Evolutionary conservation across 352 stramenopile species (phyloP), one percentile per base, ranked within the genome.

Genomic region (Peronospora belbahrii): DNA sequence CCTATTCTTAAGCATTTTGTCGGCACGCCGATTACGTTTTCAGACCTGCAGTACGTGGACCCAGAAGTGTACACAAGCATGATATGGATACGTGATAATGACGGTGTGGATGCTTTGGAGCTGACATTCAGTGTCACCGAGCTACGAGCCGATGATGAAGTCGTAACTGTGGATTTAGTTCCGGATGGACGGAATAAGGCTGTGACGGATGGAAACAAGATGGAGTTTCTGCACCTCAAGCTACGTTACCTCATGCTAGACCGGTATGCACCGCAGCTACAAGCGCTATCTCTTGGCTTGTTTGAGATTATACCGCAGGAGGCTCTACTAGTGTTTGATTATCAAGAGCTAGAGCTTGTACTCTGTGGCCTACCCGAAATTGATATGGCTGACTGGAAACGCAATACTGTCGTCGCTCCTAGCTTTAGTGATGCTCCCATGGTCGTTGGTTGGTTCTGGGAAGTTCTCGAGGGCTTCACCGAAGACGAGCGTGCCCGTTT

Each of bases 231-330:
- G 7, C 74, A 88, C 30, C 73, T 95, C 6, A 94, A 91, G 52
- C 70, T 98, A 22, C 95, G 97, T 44, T 98, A 98, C 64, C 76
- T 95, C 38, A 77, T 98, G 52, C 74, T 98, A 32, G 94, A 94
- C 44, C 81, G 92, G 25, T 95, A 98, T 34, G 68, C 67, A 7
- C 62, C 85, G 22, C 93, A 98, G 57, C 56, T 98, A 5, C 88
- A 88, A 38, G 95, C 73, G 11, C 37, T 92, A 2, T 80, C 75
- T 8, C 57, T 79, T n/a, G 80, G 96, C 3, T 91, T 99, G 49
- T 98, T 97, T 59, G 95, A 98, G 58, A 86, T 98, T 6, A 85
- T 99, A 27, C 96, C 96, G 2, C 92, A 98, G 47, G 83, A 96
- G 42, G 79, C 97, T 6, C 67, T 99, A 19, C 93, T 96, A 33